Evolutionary conservation across 2,329 filamentous ascomycete species (phyloP).

Genomic region (Fusarium mangiferae): DNA sequence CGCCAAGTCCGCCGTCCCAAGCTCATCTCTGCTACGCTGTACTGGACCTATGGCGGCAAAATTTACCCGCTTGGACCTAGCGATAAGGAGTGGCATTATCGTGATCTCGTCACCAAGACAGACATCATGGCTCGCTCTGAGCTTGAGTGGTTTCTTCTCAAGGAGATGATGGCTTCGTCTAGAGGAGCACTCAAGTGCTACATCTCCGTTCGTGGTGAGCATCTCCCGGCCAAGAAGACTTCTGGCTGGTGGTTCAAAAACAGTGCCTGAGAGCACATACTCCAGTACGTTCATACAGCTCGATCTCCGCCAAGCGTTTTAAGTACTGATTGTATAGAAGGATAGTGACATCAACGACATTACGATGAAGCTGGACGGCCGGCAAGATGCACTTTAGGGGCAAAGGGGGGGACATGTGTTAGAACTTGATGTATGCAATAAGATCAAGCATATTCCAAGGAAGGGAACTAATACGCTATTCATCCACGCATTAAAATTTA

Average conservation of each 20-base stretch:
- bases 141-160: conserved; percentile 42
- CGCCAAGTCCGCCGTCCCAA: conserved; percentile 29
- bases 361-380: background rate
- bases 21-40: conserved; percentile 34
- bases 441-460: background rate
- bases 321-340: background rate
- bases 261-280: conserved; percentile 4
- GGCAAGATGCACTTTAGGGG: background rate
- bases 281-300: background rate
- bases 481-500: background rate
- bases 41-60: conserved; percentile 40
- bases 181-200: conserved; percentile 41
- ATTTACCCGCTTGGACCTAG: conserved; percentile 37
- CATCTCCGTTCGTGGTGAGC: conserved; percentile 39
- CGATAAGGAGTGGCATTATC: conserved; percentile 43
- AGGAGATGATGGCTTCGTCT: conserved; percentile 43
- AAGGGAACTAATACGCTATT: background rate
- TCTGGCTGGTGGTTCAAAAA: conserved; percentile 36
- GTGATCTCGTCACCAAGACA: conserved; percentile 41
- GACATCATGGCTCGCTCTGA: conserved; percentile 41
- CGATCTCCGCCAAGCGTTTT: background rate
- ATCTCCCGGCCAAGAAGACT: conserved; percentile 3
- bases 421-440: background rate
- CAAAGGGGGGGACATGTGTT: conserved; percentile 3
- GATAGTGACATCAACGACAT: background rate